These are phyloP conservation scores for Syzygium aqueum DNA, from an alignment of 345 rosid genomes.

Conservation along the genomic window DNA sequence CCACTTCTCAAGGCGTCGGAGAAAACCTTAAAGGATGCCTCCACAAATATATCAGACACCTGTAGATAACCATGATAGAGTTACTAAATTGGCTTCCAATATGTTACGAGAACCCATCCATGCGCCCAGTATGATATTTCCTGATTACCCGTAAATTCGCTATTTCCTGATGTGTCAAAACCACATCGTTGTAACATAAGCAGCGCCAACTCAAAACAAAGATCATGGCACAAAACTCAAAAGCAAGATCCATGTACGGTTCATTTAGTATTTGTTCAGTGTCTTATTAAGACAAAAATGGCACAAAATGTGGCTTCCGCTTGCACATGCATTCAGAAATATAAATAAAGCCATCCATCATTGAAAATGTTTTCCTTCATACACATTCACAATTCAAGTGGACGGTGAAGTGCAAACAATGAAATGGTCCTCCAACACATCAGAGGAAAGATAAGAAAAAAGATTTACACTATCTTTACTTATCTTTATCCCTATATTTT, in stretches of 20 bases:
- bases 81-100: neutral
- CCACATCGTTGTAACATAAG: neutral
- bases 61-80: conserved; percentile 12
- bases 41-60: conserved; percentile 73
- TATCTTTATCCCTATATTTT: neutral
- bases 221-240: neutral
- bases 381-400: neutral
- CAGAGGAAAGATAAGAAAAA: neutral
- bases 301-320: neutral
- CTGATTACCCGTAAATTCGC: neutral
- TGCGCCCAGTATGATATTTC: neutral
- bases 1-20: conserved; percentile 58
- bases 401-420: neutral
- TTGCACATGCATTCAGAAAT: neutral
- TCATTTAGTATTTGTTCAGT: neutral
- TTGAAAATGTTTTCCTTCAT: neutral
- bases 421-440: neutral
- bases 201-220: neutral
- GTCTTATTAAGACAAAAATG: neutral
- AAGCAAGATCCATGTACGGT: neutral
- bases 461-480: too few relatives aligned
- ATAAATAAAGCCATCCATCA: neutral
- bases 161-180: neutral
- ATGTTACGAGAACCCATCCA: neutral
- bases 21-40: conserved; percentile 72